A percentile compares a stretch with the other conserved stretches of the same genome.
phyloP scores from a whole-genome alignment of 371 early-diverging fungal species.

The Apophysomyces variabilis region DNA sequence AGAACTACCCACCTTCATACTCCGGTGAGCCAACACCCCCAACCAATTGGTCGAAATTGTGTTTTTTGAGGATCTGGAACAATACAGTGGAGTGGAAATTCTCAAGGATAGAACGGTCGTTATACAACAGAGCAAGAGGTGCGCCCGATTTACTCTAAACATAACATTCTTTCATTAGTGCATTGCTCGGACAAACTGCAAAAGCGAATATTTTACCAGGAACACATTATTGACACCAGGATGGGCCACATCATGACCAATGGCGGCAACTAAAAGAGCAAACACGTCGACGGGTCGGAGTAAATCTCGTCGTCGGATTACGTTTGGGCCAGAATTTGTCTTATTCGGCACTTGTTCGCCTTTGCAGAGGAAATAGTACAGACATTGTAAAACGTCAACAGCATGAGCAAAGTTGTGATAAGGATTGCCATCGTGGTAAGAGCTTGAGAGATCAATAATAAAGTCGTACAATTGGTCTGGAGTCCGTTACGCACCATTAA shows the following conservation, averaged over 20 bases:
- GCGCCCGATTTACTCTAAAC: slow-evolving; percentile 69
- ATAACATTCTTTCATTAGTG: background rate
- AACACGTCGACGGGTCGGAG: slow-evolving; percentile 70
- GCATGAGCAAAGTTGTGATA: slow-evolving; percentile 90
- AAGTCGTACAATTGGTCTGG: slow-evolving; percentile 64
- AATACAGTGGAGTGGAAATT: slow-evolving; percentile 90
- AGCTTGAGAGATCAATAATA: slow-evolving; percentile 61
- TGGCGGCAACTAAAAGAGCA: slow-evolving; percentile 75
- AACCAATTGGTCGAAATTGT: slow-evolving; percentile 51
- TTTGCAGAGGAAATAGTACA: slow-evolving; percentile 70
- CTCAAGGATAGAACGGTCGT: slow-evolving; percentile 91
- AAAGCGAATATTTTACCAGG: slow-evolving; percentile 49
- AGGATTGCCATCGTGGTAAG: slow-evolving; percentile 76
- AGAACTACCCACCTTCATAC: slow-evolving; percentile 35
- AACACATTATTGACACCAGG: slow-evolving; percentile 86
- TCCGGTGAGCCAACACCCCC: slow-evolving; percentile 21
- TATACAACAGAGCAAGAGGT: slow-evolving; percentile 87
- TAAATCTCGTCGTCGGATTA: slow-evolving; percentile 53
- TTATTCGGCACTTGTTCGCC: slow-evolving; percentile 30
- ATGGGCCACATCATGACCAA: slow-evolving; percentile 86
- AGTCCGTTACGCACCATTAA: slow-evolving; percentile 12
- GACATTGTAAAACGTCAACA: slow-evolving; percentile 84
- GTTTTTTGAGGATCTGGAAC: slow-evolving; percentile 79
- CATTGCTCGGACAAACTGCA: background rate
- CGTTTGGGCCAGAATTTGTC: slow-evolving; percentile 38